These are phyloP conservation scores for Stephanodiscus minutulus DNA, from an alignment of 108 stramenopile species.

Conservation along the genomic window DNA sequence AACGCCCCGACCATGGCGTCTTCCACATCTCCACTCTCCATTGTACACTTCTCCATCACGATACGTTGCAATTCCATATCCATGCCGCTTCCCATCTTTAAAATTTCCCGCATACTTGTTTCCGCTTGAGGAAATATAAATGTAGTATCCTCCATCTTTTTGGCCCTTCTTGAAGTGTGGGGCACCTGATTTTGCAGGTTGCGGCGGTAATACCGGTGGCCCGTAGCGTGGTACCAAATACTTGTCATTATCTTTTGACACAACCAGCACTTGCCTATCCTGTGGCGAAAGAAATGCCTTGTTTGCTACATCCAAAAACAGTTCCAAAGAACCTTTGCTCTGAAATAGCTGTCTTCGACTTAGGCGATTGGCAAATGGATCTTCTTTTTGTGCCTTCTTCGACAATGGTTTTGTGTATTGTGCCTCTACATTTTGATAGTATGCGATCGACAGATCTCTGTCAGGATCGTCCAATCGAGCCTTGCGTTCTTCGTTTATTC, in stretches of 20 bases:
- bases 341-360: conserved; percentile 35
- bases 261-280: conserved; percentile 26
- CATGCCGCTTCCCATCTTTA: conserved; percentile 41
- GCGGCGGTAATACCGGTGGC: conserved; percentile 24
- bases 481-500: conserved; percentile 12
- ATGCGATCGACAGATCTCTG: background rate
- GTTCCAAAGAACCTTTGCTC: background rate
- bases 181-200: conserved; percentile 5
- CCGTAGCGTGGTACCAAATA: conserved; percentile 30
- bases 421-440: conserved; percentile 16
- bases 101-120: conserved; percentile 41
- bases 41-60: conserved; percentile 39
- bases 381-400: conserved; percentile 4
- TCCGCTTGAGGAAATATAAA: conserved; percentile 36
- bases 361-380: conserved; percentile 16
- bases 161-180: conserved; percentile 32
- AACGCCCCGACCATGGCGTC: conserved; percentile 39
- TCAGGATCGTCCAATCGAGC: conserved; percentile 7
- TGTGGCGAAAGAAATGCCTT: background rate
- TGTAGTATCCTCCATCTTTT: conserved; percentile 42
- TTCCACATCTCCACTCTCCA: conserved; percentile 44
- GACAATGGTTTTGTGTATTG: conserved; percentile 2
- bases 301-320: background rate
- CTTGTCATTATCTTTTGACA: conserved; percentile 15
- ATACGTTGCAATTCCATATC: conserved; percentile 39